phyloP scores from a whole-genome alignment of 176 grass and related monocot genomes.

The Pontederia paniculata region DNA sequence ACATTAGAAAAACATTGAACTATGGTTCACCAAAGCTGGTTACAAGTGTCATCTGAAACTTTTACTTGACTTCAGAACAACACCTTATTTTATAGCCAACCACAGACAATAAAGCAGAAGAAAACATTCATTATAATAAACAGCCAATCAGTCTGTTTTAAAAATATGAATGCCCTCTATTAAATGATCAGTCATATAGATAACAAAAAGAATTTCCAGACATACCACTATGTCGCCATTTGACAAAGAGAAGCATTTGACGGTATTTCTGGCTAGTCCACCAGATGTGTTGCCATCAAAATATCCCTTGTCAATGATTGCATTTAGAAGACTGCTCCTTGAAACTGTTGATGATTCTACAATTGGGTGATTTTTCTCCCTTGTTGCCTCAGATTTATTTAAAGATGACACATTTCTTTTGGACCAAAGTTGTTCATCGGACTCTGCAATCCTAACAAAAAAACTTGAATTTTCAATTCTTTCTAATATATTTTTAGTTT shows the following conservation, averaged over 20 bases:
- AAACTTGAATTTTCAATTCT: conserved; percentile 76
- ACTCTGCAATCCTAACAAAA: conserved; percentile 74
- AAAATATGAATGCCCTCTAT: no score
- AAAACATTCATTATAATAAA: no score
- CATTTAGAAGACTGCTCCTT: conserved; percentile 42
- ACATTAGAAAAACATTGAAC: no score
- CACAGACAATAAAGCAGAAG: no score
- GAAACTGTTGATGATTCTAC: conserved; percentile 25
- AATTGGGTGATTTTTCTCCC: not conserved
- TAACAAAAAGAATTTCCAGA: conserved; percentile 25
- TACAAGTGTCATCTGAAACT: no score
- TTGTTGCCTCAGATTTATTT: conserved; percentile 3
- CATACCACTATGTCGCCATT: conserved; percentile 99
- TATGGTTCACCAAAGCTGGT: no score
- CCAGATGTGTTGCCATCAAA: conserved; percentile 79
- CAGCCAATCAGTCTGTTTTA: no score
- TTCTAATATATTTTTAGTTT: conserved; percentile 44
- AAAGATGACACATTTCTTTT: conserved; percentile 30
- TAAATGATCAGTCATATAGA: not conserved
- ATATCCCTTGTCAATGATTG: conserved; percentile 67
- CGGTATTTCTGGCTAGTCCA: conserved; percentile 72
- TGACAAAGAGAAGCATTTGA: conserved; percentile 62
- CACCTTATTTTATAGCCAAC: no score
- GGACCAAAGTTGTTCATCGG: conserved; percentile 86
- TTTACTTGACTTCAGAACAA: no score